Evolutionary conservation across 2,329 filamentous ascomycete species (phyloP), one percentile per base, ranked within the genome.

Genomic region (Fusarium subglutinans): DNA sequence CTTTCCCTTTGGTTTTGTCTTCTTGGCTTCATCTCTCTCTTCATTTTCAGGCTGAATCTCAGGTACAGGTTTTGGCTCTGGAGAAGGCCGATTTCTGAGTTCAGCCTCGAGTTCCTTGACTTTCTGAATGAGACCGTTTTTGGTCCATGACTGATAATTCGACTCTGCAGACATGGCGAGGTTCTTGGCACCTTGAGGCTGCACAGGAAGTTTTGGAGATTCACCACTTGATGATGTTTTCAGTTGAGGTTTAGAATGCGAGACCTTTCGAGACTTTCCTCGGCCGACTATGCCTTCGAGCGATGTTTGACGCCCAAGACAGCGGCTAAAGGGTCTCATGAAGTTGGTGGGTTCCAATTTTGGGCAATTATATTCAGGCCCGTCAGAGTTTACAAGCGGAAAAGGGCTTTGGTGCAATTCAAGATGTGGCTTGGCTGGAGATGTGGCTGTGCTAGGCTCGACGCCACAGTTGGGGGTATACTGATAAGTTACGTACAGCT

Each of bases 101-200:
- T 94, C 88, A 9, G 85, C 80, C 81, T 97, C 94, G 12, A 96
- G 86, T 58, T 89, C 84, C 22, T 86, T 88, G 51, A 97, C 90
- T 45, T 92, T 88, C 73, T 89, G 84, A 48, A 96, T 88, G 43
- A 96, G 89, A 50, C 89, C 89, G 44, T 90, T 87, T 71, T 90
- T 90, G 61, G 88, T 91, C 93, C 92, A 95, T 72, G 85, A 86
- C 45, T 86, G 86, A 83, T 95, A 95, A 50, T 85, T 83, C 26
- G 76, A 64, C 22, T 81, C 79, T 35, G 78, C 75, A 18, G 80
- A 73, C 81, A 80, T 84, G 63, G 76, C 80, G 70, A 73, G 67
- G 51, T 74, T 74, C 61, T 58, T 73, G n/a, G 61, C 55, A 53
- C 67, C 43, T 35, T 75, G 73, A 48, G 53, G 67, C 54, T 64